Evolutionary conservation across 495 filamentous ascomycete genomes (phyloP).

Genomic region (Monascus purpureus): DNA sequence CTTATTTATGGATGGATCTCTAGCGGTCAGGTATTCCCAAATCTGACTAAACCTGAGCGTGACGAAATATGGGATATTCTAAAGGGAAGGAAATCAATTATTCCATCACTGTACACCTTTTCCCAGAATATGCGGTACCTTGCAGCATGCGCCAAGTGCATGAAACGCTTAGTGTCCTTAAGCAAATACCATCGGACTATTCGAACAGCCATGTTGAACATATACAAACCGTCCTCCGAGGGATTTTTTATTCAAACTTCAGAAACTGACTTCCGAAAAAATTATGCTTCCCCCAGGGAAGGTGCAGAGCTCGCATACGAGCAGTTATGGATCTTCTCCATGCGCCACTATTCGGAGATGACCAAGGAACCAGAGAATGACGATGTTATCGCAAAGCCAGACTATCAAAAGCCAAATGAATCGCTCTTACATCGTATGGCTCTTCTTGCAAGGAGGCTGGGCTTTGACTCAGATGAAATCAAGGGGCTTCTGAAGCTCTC

Average conservation of each 20-base stretch:
- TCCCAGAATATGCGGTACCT: slow-evolving; percentile 22
- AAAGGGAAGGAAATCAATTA: slow-evolving; percentile 9
- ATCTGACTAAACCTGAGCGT: slow-evolving; percentile 13
- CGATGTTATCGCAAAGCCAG: slow-evolving; percentile 10
- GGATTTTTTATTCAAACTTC: slow-evolving; percentile 12
- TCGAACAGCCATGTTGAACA: slow-evolving; percentile 3
- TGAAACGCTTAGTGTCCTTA: slow-evolving; percentile 13
- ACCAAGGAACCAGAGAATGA: slow-evolving; percentile 9
- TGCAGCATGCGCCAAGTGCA: slow-evolving; percentile 9
- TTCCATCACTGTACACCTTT: slow-evolving; percentile 21
- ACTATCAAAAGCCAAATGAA: slow-evolving; percentile 11
- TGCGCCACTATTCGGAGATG: slow-evolving; percentile 15
- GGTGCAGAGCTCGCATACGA: slow-evolving; percentile 8
- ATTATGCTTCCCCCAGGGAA: slow-evolving; percentile 2
- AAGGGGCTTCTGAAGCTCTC: slow-evolving; percentile 8
- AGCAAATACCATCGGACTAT: slow-evolving; percentile 1
- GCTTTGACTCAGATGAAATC: slow-evolving; percentile 16
- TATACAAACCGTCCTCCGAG: slow-evolving; percentile 1
- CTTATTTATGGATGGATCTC: slow-evolving; percentile 2
- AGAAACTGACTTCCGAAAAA: slow-evolving; percentile 8
- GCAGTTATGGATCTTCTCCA: slow-evolving; percentile 14
- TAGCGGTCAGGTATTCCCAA: slow-evolving; percentile 11
- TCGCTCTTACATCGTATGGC: slow-evolving; percentile 15
- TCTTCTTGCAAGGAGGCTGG: slow-evolving; percentile 10
- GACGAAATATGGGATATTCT: slow-evolving; percentile 8